Percentiles rank a stretch among this genome's conserved stretches.
These are phyloP conservation scores for Fusarium mangiferae DNA, from an alignment of 2,329 filamentous ascomycete species.

Conservation along the genomic window DNA sequence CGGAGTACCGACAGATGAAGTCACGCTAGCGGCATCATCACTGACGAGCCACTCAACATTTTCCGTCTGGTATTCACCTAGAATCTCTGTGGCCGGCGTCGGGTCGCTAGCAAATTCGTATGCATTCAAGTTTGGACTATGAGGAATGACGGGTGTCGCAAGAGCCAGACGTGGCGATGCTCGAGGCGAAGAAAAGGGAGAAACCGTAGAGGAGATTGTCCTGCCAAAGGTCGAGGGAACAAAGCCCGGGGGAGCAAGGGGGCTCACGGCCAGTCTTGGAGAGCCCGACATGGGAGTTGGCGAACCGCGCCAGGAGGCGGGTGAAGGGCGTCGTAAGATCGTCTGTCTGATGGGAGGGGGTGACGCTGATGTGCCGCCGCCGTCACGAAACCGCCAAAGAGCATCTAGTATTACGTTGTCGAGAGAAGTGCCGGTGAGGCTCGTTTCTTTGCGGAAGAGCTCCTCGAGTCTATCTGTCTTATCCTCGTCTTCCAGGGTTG, in stretches of 20 bases:
- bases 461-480: slow-evolving; percentile 93
- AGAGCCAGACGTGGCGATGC: slow-evolving; percentile 92
- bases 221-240: slow-evolving; percentile 79
- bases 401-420: slow-evolving; percentile 93
- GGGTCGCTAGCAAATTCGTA: slow-evolving; percentile 92
- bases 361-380: slow-evolving; percentile 72
- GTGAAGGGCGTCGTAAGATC: slow-evolving; percentile 88
- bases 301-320: slow-evolving; percentile 90
- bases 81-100: slow-evolving; percentile 83
- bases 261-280: slow-evolving; percentile 82
- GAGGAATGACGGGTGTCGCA: slow-evolving; percentile 88
- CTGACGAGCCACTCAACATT: slow-evolving; percentile 98
- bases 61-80: slow-evolving; percentile 90
- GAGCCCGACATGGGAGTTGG: slow-evolving; percentile 85
- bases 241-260: slow-evolving; percentile 86
- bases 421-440: slow-evolving; percentile 77
- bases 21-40: slow-evolving; percentile 82
- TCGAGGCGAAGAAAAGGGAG: slow-evolving; percentile 92
- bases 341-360: slow-evolving; percentile 89
- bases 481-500: slow-evolving; percentile 88
- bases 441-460: slow-evolving; percentile 81
- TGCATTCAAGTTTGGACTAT: slow-evolving; percentile 92
- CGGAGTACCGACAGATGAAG: slow-evolving; percentile 75
- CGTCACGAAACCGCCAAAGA: slow-evolving; percentile 84
- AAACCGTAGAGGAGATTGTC: slow-evolving; percentile 81